These are phyloP conservation scores for Leccinum pellstonianum DNA, from an alignment of 768 basidiomycete species.

Conservation along the genomic window DNA sequence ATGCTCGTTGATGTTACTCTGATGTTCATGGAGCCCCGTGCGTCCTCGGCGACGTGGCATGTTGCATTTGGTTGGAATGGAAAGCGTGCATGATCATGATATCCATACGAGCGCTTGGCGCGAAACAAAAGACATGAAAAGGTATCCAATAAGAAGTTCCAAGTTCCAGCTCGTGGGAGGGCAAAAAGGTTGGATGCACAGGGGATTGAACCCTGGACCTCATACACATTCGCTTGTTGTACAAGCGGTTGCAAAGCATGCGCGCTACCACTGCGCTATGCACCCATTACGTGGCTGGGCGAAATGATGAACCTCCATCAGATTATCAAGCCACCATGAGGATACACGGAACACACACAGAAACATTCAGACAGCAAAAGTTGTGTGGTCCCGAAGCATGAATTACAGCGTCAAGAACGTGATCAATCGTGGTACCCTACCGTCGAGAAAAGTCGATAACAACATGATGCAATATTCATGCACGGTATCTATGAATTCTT, in stretches of 20 bases:
- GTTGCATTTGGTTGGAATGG: too few relatives aligned
- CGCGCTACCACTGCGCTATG: constrained; percentile 39
- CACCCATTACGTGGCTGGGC: not conserved
- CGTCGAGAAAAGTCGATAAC: not conserved
- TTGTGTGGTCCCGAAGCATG: not conserved
- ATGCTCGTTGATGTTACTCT: not conserved
- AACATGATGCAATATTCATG: not conserved
- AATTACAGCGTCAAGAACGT: not conserved
- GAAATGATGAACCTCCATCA: not conserved
- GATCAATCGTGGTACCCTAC: not conserved
- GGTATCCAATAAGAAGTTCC: not conserved
- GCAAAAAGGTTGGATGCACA: constrained; percentile 33
- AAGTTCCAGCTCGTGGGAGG: not conserved
- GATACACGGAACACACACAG: not conserved
- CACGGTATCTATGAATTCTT: constrained; percentile 41
- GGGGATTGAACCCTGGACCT: constrained; percentile 45
- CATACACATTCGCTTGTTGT: constrained; percentile 29
- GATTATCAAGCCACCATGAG: too few relatives aligned
- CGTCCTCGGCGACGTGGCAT: not conserved
- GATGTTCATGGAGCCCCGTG: not conserved
- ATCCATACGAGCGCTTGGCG: not conserved
- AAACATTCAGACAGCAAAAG: not conserved
- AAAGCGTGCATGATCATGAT: not conserved
- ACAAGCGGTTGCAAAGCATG: constrained; percentile 35
- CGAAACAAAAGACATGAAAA: not conserved